These are phyloP conservation scores for Fraxinus paxiana DNA, from an alignment of 305 asterid species.

Conservation along the genomic window DNA sequence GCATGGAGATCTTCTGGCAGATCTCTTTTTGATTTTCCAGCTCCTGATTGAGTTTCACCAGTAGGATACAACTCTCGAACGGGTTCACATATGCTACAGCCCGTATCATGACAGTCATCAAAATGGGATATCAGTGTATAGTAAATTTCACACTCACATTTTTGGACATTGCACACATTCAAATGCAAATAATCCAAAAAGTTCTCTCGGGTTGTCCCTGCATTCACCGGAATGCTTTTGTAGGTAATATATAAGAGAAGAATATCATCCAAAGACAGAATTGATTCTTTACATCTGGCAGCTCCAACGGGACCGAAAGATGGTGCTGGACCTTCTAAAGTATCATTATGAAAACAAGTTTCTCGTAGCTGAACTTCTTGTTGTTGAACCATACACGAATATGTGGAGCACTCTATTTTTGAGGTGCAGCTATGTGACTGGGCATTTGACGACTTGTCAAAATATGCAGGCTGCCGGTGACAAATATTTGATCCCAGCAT, in stretches of 20 bases:
- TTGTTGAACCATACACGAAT: slow-evolving; percentile 18
- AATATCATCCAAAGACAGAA: slow-evolving; percentile 21
- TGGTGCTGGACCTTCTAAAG: background rate
- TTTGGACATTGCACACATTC: slow-evolving; percentile 25
- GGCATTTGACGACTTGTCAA: slow-evolving; percentile 24
- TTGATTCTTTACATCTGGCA: slow-evolving; percentile 22
- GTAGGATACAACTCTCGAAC: slow-evolving; percentile 16
- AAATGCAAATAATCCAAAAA: slow-evolving; percentile 39
- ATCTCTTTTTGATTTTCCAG: slow-evolving; percentile 23
- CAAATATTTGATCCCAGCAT: slow-evolving; percentile 13
- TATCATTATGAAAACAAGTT: background rate
- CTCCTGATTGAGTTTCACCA: slow-evolving; percentile 15
- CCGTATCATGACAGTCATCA: slow-evolving; percentile 31
- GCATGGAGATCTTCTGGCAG: slow-evolving; percentile 19
- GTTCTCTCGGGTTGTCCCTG: slow-evolving; percentile 23
- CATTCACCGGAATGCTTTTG: slow-evolving; percentile 21
- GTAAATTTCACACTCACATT: slow-evolving; percentile 37
- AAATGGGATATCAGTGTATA: slow-evolving; percentile 36
- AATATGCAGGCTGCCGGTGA: slow-evolving; percentile 20
- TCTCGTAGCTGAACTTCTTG: slow-evolving; percentile 7
- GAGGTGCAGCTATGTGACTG: slow-evolving; percentile 22
- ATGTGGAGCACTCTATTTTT: slow-evolving; percentile 13
- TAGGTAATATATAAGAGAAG: slow-evolving; percentile 26
- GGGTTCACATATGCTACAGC: slow-evolving; percentile 38
- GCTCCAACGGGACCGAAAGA: slow-evolving; percentile 22